A percentile compares a stretch with the other conserved stretches of the same genome.
Evolutionary conservation across 1,139 yeast genomes (phyloP).

Genomic region (Pichia sp.): DNA sequence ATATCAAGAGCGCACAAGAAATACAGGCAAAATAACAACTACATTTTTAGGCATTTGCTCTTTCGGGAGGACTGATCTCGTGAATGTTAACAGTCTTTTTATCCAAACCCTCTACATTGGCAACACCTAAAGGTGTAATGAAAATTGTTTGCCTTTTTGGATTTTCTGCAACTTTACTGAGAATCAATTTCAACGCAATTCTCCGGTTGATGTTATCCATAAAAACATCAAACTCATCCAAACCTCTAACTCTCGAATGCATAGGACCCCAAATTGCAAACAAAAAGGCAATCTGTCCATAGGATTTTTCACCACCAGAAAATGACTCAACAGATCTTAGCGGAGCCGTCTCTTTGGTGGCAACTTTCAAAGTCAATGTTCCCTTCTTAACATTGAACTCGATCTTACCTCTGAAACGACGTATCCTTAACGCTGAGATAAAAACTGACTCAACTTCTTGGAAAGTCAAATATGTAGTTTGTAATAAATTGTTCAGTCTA

Average conservation of each 20-base stretch:
- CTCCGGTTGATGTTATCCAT: conserved; percentile 94
- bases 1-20: background rate
- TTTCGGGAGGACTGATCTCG: conserved; percentile 50
- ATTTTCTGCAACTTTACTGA: conserved; percentile 57
- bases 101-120: conserved; percentile 65
- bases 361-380: conserved; percentile 51
- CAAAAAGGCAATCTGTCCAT: conserved; percentile 82
- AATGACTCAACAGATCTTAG: conserved; percentile 74
- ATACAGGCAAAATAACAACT: background rate
- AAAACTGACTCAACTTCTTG: conserved; percentile 49
- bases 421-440: conserved; percentile 52
- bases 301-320: conserved; percentile 97
- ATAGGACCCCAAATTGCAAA: conserved; percentile 91
- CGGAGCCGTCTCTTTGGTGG: conserved; percentile 55
- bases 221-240: conserved; percentile 96
- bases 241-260: conserved; percentile 80
- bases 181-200: conserved; percentile 70
- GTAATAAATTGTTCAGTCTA: conserved; percentile 48
- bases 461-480: conserved; percentile 42
- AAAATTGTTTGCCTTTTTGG: conserved; percentile 81
- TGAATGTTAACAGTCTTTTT: conserved; percentile 64
- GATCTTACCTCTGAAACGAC: conserved; percentile 76
- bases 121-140: conserved; percentile 92
- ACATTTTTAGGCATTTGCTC: conserved; percentile 16
- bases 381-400: conserved; percentile 55